A percentile compares a stretch with the other conserved stretches of the same genome.
Evolutionary conservation across 352 stramenopile species (phyloP).

Genomic region (Phytophthora rubi): DNA sequence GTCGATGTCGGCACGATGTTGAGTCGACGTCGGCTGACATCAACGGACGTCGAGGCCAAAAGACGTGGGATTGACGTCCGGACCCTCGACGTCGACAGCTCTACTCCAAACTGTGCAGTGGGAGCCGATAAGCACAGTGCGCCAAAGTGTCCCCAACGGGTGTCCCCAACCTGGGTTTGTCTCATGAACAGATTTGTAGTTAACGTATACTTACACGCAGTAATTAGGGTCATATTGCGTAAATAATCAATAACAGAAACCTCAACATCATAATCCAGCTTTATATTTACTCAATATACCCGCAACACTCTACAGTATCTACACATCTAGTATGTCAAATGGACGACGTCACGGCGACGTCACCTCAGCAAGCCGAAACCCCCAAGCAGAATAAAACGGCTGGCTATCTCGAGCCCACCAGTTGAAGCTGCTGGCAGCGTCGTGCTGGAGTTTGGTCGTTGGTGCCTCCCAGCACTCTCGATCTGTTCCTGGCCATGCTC

Average conservation of each 20-base stretch:
- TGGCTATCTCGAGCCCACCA: conserved; percentile 22
- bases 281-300: too few relatives aligned
- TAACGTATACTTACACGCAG: not conserved
- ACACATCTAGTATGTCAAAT: conserved; percentile 9
- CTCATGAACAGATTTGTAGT: not conserved
- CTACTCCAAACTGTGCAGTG: conserved; percentile 22
- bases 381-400: conserved; percentile 25
- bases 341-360: conserved; percentile 10
- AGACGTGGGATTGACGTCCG: too few relatives aligned
- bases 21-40: too few relatives aligned
- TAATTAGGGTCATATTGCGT: not conserved
- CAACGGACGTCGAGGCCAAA: too few relatives aligned
- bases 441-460: conserved; percentile 7
- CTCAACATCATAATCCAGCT: too few relatives aligned
- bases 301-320: not conserved
- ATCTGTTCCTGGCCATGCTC: not conserved
- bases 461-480: conserved; percentile 12
- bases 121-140: conserved; percentile 31
- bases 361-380: conserved; percentile 1
- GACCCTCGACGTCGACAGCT: too few relatives aligned
- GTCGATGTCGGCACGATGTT: too few relatives aligned
- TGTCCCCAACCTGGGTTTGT: conserved; percentile 20
- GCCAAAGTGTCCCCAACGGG: conserved; percentile 32
- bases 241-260: not conserved
- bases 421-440: conserved; percentile 12